Base-by-base conservation (phyloP, 1,284 basidiomycete genomes). In the Leccinum solheimii region DNA sequence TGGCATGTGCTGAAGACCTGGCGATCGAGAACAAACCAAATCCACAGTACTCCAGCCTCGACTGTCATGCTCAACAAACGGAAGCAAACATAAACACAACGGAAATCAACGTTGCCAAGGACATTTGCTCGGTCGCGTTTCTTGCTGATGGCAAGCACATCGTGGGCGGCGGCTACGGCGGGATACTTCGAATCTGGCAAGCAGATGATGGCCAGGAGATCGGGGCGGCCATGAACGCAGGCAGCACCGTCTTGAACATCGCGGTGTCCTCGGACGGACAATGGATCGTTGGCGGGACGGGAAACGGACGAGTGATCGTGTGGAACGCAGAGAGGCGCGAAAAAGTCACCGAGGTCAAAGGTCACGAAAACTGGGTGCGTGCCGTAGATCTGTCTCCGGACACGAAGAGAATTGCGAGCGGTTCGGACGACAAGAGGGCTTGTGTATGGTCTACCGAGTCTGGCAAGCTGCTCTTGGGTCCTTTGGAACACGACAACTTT, bases 321-420 rank as follows among this genome's bases (percentile, higher is more conserved):
- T 67, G 57, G 57, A 36, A 67, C 9, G 49, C 19, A 10, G 48
- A 55, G 26, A 55, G 13, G 9, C 27, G 36, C 7, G 6, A 30
- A 10, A 49, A 49, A 21, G 16, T 30, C 26, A 36, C 10, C 13
- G 52, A 52, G 38, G 49, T 65, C 21, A 23, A 32, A 9, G 57
- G 36, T 2, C 64, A 58, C 16, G 10, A 14, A 5, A 1, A 10
- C n/a, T 56, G 36, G 43, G 27, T 64, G 10, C 50, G 43, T 23
- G n/a, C 54, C 10, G 19, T 66, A 9, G 64, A 66, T 43, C 13
- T 65, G 19, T 65, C 64, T 1, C 50, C 50, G 5, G 65, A 65
- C 6, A 34, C 3, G 50, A 60, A 61, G 21, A 40, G 32, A 10
- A 45, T 65, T 0, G 62, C 36, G 3, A 64, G 54, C 16, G 64